phyloP scores from a whole-genome alignment of 345 rosid species.

The Angophora floribunda region DNA sequence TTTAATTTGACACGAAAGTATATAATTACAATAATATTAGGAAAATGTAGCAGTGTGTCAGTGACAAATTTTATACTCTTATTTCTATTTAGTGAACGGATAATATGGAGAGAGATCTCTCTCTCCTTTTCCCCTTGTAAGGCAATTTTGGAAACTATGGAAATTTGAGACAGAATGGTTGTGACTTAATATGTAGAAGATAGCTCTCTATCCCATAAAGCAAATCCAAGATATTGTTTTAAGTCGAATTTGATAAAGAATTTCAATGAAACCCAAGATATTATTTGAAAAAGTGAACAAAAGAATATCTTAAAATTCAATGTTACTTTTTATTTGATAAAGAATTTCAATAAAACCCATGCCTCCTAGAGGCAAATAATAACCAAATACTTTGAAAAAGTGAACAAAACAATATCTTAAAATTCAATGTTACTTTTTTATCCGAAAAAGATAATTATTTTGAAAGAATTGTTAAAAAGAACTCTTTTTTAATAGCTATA shows the following conservation, averaged over 20 bases:
- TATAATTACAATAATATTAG: background rate
- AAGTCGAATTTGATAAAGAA: background rate
- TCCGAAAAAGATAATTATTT: too few relatives aligned
- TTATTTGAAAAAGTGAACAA: too few relatives aligned
- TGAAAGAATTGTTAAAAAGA: too few relatives aligned
- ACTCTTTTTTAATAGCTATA: too few relatives aligned
- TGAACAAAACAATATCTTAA: background rate
- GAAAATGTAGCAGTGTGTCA: too few relatives aligned
- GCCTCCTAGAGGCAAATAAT: too few relatives aligned
- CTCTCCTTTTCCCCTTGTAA: background rate
- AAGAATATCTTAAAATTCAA: background rate
- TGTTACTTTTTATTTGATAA: too few relatives aligned
- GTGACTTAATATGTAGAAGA: background rate
- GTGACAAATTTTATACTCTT: background rate
- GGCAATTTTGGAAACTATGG: background rate
- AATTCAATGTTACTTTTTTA: background rate
- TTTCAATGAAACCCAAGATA: background rate
- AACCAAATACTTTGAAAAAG: too few relatives aligned
- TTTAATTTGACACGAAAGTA: background rate
- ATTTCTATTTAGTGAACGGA: background rate
- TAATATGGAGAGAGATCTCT: background rate
- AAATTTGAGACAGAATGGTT: background rate
- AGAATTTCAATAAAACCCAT: too few relatives aligned
- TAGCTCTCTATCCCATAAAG: background rate
- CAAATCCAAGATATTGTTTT: background rate